phyloP scores from a whole-genome alignment of 441 rosid genomes.

The Geranium incanum region DNA sequence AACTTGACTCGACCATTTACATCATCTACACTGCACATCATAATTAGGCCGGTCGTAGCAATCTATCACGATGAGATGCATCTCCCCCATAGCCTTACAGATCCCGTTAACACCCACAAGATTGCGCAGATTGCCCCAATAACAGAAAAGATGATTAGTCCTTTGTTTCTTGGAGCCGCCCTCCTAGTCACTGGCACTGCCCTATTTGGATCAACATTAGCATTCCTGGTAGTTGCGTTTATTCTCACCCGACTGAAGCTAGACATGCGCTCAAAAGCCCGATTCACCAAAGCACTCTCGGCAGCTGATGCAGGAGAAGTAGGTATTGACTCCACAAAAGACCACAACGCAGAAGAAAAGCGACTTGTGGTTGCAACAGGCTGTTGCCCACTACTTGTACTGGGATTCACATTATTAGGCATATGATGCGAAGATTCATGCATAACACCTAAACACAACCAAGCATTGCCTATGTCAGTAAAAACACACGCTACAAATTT shows the following conservation, averaged over 20 bases:
- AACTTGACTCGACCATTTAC: too few relatives aligned
- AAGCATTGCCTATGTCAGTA: slow-evolving; percentile 24
- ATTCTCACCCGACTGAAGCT: slow-evolving; percentile 42
- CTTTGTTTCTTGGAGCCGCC: slow-evolving; percentile 27
- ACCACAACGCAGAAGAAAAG: slow-evolving; percentile 65
- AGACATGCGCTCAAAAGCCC: slow-evolving; percentile 73
- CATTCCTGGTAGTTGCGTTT: slow-evolving; percentile 24
- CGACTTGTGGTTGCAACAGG: slow-evolving; percentile 15
- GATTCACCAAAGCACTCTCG: slow-evolving; percentile 57
- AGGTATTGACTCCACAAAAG: slow-evolving; percentile 73
- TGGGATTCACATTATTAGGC: slow-evolving; percentile 20
- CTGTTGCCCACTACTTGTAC: slow-evolving; percentile 18
- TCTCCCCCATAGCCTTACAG: slow-evolving; percentile 33
- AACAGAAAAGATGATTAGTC: slow-evolving; percentile 43
- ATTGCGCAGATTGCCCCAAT: slow-evolving; percentile 57
- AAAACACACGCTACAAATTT: background rate
- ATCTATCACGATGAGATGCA: slow-evolving; percentile 17
- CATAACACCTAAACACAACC: slow-evolving; percentile 39
- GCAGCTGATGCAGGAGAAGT: slow-evolving; percentile 76
- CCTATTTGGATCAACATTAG: slow-evolving; percentile 22
- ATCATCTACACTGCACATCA: too few relatives aligned
- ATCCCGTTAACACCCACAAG: slow-evolving; percentile 52
- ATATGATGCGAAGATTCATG: slow-evolving; percentile 19
- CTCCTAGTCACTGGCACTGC: slow-evolving; percentile 25
- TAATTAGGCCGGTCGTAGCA: too few relatives aligned